Percentiles rank a stretch among this genome's conserved stretches.
phyloP scores from a whole-genome alignment of 306 rosid species.

The Styphnolobium japonicum region DNA sequence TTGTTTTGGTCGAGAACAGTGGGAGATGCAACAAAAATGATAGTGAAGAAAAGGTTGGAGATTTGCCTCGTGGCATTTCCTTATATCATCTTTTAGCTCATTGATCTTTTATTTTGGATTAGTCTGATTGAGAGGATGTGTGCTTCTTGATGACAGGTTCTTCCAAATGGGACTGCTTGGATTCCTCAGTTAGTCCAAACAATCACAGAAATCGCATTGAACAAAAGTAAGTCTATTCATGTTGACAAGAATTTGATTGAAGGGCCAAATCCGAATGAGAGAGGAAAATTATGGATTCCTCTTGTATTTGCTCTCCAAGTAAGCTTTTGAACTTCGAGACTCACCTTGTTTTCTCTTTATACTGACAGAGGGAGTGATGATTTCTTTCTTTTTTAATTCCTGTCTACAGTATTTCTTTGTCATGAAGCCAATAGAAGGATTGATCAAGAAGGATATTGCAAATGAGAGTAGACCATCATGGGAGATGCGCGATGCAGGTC shows the following conservation, averaged over 20 bases:
- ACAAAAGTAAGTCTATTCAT: constrained; percentile 56
- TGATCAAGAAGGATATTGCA: constrained; percentile 59
- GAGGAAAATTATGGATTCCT: constrained; percentile 77
- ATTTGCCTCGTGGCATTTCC: constrained; percentile 9
- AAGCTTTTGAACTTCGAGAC: constrained; percentile 26
- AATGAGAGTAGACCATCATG: constrained; percentile 69
- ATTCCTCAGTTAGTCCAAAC: constrained; percentile 76
- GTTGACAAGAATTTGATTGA: constrained; percentile 85
- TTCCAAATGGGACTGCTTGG: constrained; percentile 90
- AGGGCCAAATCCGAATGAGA: constrained; percentile 89
- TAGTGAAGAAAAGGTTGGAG: constrained; percentile 77
- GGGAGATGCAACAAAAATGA: constrained; percentile 90
- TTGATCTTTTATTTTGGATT: background rate
- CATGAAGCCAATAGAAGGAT: constrained; percentile 65
- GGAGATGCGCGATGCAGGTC: constrained; percentile 58
- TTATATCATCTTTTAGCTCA: background rate
- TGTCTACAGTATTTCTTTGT: constrained; percentile 55
- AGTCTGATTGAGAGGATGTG: constrained; percentile 1
- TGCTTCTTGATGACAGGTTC: constrained; percentile 58
- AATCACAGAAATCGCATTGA: constrained; percentile 64
- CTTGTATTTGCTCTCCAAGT: constrained; percentile 67
- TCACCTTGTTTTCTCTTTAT: background rate
- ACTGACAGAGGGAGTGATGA: background rate
- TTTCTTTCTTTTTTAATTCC: background rate
- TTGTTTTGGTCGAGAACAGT: constrained; percentile 93